A percentile compares a stretch with the other conserved stretches of the same genome.
Evolutionary conservation across 225 moss, liverwort and hornwort genomes (phyloP).

Genomic region (Physcomitrellopsis africana): DNA sequence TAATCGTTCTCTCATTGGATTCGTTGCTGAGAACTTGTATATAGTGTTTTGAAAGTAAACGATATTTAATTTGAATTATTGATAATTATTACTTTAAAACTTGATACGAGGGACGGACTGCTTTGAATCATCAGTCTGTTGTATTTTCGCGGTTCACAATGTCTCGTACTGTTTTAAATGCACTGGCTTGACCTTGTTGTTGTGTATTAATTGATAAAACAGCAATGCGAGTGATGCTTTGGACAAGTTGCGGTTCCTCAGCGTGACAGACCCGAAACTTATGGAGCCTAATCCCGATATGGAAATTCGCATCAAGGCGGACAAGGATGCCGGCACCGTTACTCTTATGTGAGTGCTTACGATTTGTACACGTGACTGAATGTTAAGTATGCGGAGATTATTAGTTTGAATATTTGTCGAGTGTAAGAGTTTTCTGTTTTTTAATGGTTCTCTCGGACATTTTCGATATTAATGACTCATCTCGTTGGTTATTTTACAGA

Average conservation of each 20-base stretch:
- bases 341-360: constrained; percentile 65
- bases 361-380: not conserved
- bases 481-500: constrained; percentile 37
- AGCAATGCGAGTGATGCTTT: constrained; percentile 96
- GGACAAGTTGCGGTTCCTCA: constrained; percentile 93
- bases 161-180: not conserved
- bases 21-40: not conserved
- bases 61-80: too few relatives aligned
- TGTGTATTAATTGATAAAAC: constrained; percentile 32
- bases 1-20: too few relatives aligned
- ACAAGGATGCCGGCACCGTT: constrained; percentile 78
- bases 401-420: not conserved
- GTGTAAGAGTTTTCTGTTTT: not conserved
- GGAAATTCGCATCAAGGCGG: constrained; percentile 82
- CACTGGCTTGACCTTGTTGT: not conserved
- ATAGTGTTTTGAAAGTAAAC: not conserved
- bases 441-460: too few relatives aligned
- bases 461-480: not conserved
- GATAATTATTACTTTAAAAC: too few relatives aligned
- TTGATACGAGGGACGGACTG: too few relatives aligned
- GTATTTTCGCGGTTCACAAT: not conserved
- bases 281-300: constrained; percentile 74
- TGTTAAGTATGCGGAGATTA: not conserved
- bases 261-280: constrained; percentile 84
- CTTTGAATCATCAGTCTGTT: too few relatives aligned